These are phyloP conservation scores for Gossypioides kirkii DNA, from an alignment of 345 rosid species.

Conservation along the genomic window DNA sequence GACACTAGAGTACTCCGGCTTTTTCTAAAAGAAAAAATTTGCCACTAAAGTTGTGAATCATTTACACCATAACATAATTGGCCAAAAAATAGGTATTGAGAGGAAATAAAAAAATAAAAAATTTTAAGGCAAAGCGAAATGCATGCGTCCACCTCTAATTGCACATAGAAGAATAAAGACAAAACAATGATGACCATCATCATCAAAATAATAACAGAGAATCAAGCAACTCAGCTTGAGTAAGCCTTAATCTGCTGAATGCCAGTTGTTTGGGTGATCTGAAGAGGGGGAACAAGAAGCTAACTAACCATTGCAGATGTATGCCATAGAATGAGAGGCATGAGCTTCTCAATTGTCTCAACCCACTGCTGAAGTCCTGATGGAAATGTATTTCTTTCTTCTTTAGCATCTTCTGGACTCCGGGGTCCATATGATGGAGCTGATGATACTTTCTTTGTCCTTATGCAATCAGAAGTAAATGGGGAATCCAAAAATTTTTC, in stretches of 20 bases:
- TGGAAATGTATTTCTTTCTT: conserved; percentile 33
- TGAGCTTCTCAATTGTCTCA: conserved; percentile 61
- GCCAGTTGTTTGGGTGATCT: background rate
- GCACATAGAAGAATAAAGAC: background rate
- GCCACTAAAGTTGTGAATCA: background rate
- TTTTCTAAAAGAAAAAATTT: background rate
- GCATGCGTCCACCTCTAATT: background rate
- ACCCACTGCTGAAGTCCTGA: conserved; percentile 70
- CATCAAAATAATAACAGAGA: background rate
- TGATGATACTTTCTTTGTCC: conserved; percentile 70
- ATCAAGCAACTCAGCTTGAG: background rate
- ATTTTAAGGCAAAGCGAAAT: background rate
- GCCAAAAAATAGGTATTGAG: background rate
- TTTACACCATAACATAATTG: background rate
- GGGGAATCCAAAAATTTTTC: conserved; percentile 65
- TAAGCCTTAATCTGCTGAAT: conserved; percentile 4
- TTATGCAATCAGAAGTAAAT: conserved; percentile 76
- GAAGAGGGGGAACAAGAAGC: background rate
- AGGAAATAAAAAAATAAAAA: background rate
- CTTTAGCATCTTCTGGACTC: conserved; percentile 32
- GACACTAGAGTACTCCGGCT: background rate
- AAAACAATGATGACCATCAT: background rate
- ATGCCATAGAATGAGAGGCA: conserved; percentile 59
- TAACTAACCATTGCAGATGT: conserved; percentile 71
- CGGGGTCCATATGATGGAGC: conserved; percentile 73